Evolutionary conservation across 1,284 basidiomycete genomes (phyloP).

Genomic region (Cronartium quercuum): DNA sequence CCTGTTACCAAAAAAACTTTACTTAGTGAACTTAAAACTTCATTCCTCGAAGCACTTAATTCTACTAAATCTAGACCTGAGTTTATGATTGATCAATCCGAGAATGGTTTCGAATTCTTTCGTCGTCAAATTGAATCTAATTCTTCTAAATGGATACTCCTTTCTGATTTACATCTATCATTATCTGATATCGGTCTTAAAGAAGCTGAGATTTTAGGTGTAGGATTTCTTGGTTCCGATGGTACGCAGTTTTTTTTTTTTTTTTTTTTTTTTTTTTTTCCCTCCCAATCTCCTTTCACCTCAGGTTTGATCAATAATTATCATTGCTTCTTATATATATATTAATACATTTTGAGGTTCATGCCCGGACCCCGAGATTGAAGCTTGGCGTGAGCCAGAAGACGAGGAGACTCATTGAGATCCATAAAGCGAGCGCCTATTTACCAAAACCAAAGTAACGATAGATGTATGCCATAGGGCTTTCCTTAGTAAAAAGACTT

Average conservation of each 20-base stretch:
- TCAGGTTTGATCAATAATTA: neutral
- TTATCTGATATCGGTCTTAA: neutral
- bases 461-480: too few relatives aligned
- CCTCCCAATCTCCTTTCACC: neutral
- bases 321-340: neutral
- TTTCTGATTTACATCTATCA: neutral
- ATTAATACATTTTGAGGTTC: too few relatives aligned
- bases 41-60: neutral
- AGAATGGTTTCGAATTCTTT: neutral
- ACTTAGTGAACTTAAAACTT: neutral
- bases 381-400: neutral
- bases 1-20: conserved; percentile 1
- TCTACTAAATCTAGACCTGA: neutral
- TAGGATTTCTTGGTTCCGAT: conserved; percentile 6
- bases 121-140: neutral
- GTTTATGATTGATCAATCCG: neutral
- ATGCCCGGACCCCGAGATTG: neutral
- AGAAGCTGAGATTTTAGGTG: conserved; percentile 18
- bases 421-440: too few relatives aligned
- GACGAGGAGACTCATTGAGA: too few relatives aligned
- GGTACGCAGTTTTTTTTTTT: neutral
- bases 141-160: neutral
- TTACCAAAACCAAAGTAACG: too few relatives aligned
- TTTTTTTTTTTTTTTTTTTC: neutral
- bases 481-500: too few relatives aligned